These are phyloP conservation scores for Nymphaea colorata DNA, from an alignment of 164 flowering plant genomes.

Conservation along the genomic window DNA sequence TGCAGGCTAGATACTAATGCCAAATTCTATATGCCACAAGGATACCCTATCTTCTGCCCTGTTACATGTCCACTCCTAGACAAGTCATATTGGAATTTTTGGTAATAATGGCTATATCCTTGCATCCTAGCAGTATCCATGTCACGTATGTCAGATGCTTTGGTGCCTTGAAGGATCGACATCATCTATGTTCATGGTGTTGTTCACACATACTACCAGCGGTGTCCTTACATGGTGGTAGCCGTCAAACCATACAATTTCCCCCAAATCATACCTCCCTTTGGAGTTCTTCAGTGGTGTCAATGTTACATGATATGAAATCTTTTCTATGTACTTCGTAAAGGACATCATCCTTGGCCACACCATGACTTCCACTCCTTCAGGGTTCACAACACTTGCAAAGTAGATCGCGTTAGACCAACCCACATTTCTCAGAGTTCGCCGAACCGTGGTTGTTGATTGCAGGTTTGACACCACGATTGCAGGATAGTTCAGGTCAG, in stretches of 20 bases:
- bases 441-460: slow-evolving; percentile 24
- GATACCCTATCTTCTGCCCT: no score
- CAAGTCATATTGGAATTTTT: no score
- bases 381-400: slow-evolving; percentile 23
- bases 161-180: no score
- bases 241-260: slow-evolving; percentile 52
- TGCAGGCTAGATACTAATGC: no score
- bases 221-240: slow-evolving; percentile 48
- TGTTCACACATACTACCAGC: slow-evolving; percentile 37
- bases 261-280: slow-evolving; percentile 60
- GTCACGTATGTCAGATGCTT: no score
- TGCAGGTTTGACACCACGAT: slow-evolving; percentile 36
- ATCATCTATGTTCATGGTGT: not conserved
- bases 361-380: slow-evolving; percentile 43
- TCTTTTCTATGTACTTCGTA: slow-evolving; percentile 18
- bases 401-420: slow-evolving; percentile 23
- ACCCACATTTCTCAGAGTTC: slow-evolving; percentile 42
- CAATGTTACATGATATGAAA: slow-evolving; percentile 39
- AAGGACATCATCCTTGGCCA: slow-evolving; percentile 42
- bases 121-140: no score
- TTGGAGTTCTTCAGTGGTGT: slow-evolving; percentile 32
- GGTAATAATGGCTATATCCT: no score
- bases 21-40: no score
- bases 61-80: no score
- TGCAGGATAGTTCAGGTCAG: slow-evolving; percentile 49